Conservation (phyloP, 495 filamentous ascomycete species). For the Pyronema omphalodes region DNA sequence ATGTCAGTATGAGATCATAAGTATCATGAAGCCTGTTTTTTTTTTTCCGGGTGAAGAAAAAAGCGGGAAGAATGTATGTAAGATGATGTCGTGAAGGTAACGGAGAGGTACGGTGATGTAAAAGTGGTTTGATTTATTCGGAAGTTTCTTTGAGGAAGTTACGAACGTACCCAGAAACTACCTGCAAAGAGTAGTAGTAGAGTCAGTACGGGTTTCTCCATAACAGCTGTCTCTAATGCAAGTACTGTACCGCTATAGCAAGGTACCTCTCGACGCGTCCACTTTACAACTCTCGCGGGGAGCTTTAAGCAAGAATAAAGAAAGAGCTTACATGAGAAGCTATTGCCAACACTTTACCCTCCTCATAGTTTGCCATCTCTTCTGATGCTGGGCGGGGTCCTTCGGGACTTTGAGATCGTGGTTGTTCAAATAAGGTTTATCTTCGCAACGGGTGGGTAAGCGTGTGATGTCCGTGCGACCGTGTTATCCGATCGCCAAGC, state of each 20-base stretch:
- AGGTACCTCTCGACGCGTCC: background rate
- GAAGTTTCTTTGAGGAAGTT: no score
- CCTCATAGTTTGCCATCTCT: background rate
- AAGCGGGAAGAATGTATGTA: conserved; percentile 10
- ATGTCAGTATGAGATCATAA: conserved; percentile 1
- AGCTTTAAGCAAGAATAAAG: background rate
- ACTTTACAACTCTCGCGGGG: background rate
- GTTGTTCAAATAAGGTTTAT: conserved; percentile 1
- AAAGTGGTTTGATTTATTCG: no score
- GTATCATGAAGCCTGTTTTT: conserved; percentile 12
- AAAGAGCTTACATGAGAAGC: conserved; percentile 87
- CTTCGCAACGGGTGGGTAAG: background rate
- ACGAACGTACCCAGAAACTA: conserved; percentile 21
- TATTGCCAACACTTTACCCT: conserved; percentile 52
- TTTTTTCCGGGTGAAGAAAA: background rate
- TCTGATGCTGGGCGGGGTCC: conserved; percentile 13
- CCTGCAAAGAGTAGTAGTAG: no score
- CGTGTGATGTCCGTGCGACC: background rate
- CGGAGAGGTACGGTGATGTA: background rate
- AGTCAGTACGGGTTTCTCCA: background rate
- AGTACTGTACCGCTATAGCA: background rate
- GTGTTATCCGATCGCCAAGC: background rate
- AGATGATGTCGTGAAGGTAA: conserved; percentile 7
- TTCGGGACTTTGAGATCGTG: conserved; percentile 48
- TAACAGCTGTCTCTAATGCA: no score